Evolutionary conservation across 2,329 filamentous ascomycete species (phyloP).

Genomic region (Stachybotrys elegans): DNA sequence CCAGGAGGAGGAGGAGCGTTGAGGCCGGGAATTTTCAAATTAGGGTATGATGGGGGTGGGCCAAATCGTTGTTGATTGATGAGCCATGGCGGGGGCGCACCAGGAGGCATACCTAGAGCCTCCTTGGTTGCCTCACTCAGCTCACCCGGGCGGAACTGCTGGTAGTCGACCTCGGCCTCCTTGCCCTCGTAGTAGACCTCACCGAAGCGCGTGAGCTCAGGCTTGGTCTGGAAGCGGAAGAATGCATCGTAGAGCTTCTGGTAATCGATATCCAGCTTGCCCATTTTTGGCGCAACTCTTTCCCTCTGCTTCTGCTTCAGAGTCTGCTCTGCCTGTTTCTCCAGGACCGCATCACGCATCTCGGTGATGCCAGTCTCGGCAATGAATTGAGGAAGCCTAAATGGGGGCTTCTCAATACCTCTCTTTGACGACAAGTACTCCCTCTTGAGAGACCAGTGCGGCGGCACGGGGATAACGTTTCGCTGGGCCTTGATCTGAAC

Average conservation of each 20-base stretch:
- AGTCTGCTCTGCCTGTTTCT: conserved; percentile 88
- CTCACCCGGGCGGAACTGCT: conserved; percentile 85
- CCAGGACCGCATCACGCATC: conserved; percentile 93
- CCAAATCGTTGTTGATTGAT: conserved; percentile 95
- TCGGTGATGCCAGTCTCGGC: conserved; percentile 95
- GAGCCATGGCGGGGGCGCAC: conserved; percentile 91
- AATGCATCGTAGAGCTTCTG: conserved; percentile 98
- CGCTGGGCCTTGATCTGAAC: conserved; percentile 93
- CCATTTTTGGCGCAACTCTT: conserved; percentile 91
- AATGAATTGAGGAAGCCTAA: conserved; percentile 91
- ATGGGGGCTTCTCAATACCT: conserved; percentile 92
- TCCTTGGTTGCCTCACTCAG: conserved; percentile 85
- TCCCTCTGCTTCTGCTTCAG: conserved; percentile 96
- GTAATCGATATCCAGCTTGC: conserved; percentile 96
- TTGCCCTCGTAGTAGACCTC: conserved; percentile 99
- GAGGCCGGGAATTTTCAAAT: conserved; percentile 88
- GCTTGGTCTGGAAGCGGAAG: conserved; percentile 96
- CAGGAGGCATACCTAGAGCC: conserved; percentile 87
- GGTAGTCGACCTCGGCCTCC: conserved; percentile 91
- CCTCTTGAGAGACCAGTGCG: conserved; percentile 92
- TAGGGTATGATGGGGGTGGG: conserved; percentile 89
- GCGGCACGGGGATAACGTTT: conserved; percentile 91
- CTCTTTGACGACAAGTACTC: conserved; percentile 97
- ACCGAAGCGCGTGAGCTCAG: conserved; percentile 85
- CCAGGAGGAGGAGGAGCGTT: conserved; percentile 90